Base-by-base conservation (phyloP, 1,284 basidiomycete species). In the Phlebopus sp. region DNA sequence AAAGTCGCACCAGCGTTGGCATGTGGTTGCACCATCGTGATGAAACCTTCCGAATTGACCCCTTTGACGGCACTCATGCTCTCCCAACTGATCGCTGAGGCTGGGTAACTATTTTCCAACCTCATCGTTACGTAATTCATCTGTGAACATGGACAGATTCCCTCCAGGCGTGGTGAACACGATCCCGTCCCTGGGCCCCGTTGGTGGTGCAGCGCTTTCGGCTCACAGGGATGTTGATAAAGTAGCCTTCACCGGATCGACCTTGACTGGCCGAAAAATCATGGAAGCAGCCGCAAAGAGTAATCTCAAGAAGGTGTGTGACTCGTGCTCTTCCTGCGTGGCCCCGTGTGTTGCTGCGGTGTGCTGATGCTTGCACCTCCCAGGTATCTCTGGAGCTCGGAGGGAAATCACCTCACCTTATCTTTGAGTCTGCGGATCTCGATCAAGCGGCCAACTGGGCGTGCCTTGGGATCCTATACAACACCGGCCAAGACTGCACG, bases 111-210 rank as follows among this genome's bases (percentile, higher is more conserved):
- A 17, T 23, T 50, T 32, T 40, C 47, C 44, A 47, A 25, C 47
- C 50, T 49, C 46, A 27, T 43, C 32, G 34, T 55, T 50, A 42
- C 55, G 44, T 43, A 47, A 42, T 51, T 48, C 44, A 42, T 48
- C 56, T 49, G 49, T 49, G 47, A 47, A 48, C 47, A 48, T 34
- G 55, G 21, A 52, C 49, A 92, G 92, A 21, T 92, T 94, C 67
- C 95, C 95, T 3, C 81, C 91, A 8, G 94, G 95, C 51, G 94
- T 96, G n/a, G 65, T 97, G 58, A 97, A 97, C 72, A 88, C 89
- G 25, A 75, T 94, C 15, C 83, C 86, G 4, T 92, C 93, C 29
- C 77, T 89, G 48, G 96, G 96, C 18, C 63, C 75, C 42, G 75
- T 91, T 42, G 93, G 91, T 49, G 96, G 96, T 34, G 86, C 90